These are phyloP conservation scores for Sistotremastrum niveocremeum DNA, from an alignment of 768 basidiomycete species.

Conservation along the genomic window DNA sequence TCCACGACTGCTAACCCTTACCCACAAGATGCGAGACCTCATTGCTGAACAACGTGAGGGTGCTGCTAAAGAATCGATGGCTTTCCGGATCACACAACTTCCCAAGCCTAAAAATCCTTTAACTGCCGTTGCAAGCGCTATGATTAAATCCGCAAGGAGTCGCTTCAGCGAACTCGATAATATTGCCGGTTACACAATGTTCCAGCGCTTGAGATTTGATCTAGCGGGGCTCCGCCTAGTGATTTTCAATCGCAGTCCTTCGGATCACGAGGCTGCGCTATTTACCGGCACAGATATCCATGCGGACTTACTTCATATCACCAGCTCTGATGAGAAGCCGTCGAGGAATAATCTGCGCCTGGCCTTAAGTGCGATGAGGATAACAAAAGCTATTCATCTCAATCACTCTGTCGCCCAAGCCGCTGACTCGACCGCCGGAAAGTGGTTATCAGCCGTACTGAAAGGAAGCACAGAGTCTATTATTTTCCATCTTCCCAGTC, in stretches of 20 bases:
- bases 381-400: slow-evolving; percentile 58
- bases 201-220: slow-evolving; percentile 62
- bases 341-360: slow-evolving; percentile 53
- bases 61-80: slow-evolving; percentile 65
- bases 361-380: slow-evolving; percentile 62
- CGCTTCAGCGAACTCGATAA: slow-evolving; percentile 57
- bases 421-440: slow-evolving; percentile 26
- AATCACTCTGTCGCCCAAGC: slow-evolving; percentile 33
- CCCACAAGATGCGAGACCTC: slow-evolving; percentile 60
- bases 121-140: slow-evolving; percentile 75
- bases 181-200: slow-evolving; percentile 45
- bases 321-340: slow-evolving; percentile 34
- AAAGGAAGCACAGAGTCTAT: slow-evolving; percentile 53
- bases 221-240: slow-evolving; percentile 52
- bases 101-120: slow-evolving; percentile 70
- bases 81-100: slow-evolving; percentile 58
- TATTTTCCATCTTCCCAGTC: slow-evolving; percentile 70
- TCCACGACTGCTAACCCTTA: slow-evolving; percentile 62
- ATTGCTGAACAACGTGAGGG: slow-evolving; percentile 61
- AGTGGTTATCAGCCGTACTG: slow-evolving; percentile 50
- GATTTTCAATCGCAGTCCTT: slow-evolving; percentile 69
- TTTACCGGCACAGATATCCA: slow-evolving; percentile 55
- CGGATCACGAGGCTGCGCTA: slow-evolving; percentile 64
- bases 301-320: slow-evolving; percentile 55
- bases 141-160: slow-evolving; percentile 60